Evolutionary conservation across 2,329 filamentous ascomycete species (phyloP).

Genomic region (Fusarium sacchari): DNA sequence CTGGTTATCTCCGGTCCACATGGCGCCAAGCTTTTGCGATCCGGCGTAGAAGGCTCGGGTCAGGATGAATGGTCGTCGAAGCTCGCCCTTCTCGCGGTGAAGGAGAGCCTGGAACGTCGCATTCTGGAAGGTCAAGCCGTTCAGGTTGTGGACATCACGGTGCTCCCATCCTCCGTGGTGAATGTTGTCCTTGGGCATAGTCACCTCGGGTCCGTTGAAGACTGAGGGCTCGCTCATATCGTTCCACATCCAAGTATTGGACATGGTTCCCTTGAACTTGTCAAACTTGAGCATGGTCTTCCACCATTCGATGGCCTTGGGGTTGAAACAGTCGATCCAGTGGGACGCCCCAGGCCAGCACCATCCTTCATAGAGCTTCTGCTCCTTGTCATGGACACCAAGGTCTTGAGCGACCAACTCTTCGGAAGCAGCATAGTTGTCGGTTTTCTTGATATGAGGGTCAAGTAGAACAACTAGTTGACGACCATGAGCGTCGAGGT

Average conservation of each 20-base stretch:
- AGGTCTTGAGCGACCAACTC: slow-evolving; percentile 86
- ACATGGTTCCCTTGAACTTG: slow-evolving; percentile 83
- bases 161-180: slow-evolving; percentile 95
- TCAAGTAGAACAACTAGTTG: slow-evolving; percentile 97
- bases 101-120: slow-evolving; percentile 88
- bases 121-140: slow-evolving; percentile 95
- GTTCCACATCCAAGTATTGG: slow-evolving; percentile 97
- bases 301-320: slow-evolving; percentile 94
- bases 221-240: slow-evolving; percentile 99
- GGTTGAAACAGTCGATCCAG: slow-evolving; percentile 97
- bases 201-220: slow-evolving; percentile 97
- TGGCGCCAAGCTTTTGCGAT: slow-evolving; percentile 88
- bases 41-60: slow-evolving; percentile 94
- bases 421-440: slow-evolving; percentile 78
- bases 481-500: slow-evolving; percentile 83
- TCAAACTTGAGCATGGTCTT: slow-evolving; percentile 86
- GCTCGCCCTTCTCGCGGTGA: slow-evolving; percentile 85
- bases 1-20: slow-evolving; percentile 99
- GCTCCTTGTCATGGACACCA: slow-evolving; percentile 89
- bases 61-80: slow-evolving; percentile 87
- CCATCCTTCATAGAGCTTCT: slow-evolving; percentile 91
- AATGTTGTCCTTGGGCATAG: slow-evolving; percentile 98
- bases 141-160: slow-evolving; percentile 94
- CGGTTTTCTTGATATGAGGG: slow-evolving; percentile 95
- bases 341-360: slow-evolving; percentile 98